These are phyloP conservation scores for Ogataea trehalophila DNA, from an alignment of 805 yeast species.

Conservation along the genomic window DNA sequence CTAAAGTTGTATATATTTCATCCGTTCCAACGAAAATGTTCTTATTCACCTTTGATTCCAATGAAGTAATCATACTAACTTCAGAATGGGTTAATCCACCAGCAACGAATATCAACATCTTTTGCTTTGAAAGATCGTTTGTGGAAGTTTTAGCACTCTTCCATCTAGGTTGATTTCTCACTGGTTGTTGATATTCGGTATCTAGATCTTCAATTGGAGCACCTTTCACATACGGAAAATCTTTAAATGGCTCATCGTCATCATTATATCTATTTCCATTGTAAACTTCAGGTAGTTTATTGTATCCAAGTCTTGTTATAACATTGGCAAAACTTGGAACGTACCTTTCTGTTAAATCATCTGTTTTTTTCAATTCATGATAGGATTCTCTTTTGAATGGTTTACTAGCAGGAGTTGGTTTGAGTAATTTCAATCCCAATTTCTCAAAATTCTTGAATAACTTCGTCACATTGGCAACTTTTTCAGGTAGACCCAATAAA, in stretches of 20 bases:
- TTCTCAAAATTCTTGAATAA: constrained; percentile 53
- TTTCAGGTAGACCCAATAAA: constrained; percentile 40
- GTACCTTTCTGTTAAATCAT: constrained; percentile 22
- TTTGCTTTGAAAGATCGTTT: constrained; percentile 42
- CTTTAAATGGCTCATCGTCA: constrained; percentile 41
- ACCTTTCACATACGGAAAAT: constrained; percentile 43
- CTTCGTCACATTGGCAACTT: constrained; percentile 37
- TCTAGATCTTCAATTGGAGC: constrained; percentile 25
- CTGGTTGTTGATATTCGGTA: constrained; percentile 10
- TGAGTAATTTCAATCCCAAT: constrained; percentile 33
- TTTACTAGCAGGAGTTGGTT: constrained; percentile 35
- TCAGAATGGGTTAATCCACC: constrained; percentile 92
- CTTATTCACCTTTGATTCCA: constrained; percentile 54
- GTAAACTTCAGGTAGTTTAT: constrained; percentile 26
- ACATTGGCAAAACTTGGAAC: constrained; percentile 26
- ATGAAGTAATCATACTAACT: constrained; percentile 66
- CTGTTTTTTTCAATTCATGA: constrained; percentile 41
- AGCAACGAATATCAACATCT: constrained; percentile 73
- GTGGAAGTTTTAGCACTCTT: constrained; percentile 21
- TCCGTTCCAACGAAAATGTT: constrained; percentile 83
- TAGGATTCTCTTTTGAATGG: constrained; percentile 44
- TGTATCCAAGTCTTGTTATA: constrained; percentile 21
- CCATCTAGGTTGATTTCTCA: constrained; percentile 28
- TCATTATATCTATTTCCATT: constrained; percentile 7
- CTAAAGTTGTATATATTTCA: constrained; percentile 48